Base-by-base conservation (phyloP, 140 eudicot genomes). In the Flaveria floridana region DNA sequence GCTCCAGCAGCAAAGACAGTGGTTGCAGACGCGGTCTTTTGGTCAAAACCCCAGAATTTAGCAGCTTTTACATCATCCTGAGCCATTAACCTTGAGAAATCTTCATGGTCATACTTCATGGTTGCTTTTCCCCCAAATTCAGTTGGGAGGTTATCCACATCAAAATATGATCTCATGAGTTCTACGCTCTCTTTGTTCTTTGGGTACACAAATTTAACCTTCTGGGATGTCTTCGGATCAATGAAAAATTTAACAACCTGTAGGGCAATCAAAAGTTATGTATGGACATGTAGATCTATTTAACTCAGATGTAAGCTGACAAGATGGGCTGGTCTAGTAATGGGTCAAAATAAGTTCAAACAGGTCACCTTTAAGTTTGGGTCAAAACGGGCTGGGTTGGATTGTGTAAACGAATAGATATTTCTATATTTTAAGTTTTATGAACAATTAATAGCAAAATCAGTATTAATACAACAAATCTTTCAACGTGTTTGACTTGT, bases 131-230 rank as follows among this genome's bases (percentile, higher is more conserved):
- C 84, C 14, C 89, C 89, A 72, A 85, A 85, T 70, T 85, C 89
- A 4, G 80, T 82, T 0, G 89, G 89, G 37, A 85, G 89, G 69
- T 85, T 85, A 76, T 85, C 89, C 50, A 85, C 76, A 42, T 85
- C 89, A 69, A 85, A 85, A 72, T 75, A 82, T 4, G 86, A 76
- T 72, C 75, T 72, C 89, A 85, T 85, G 6, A 85, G 82, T 52
- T 85, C 97, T 21, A 88, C 92, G n/a, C 97, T 90, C 19, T 87
- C 95, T 75, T 90, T 79, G 74, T 90, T 90, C 80, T 90, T 90
- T 2, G 95, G 95, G 84, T 88, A 90, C 82, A 90, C 97, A 65
- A 90, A 90, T 75, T 88, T 90, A 84, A 90, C 97, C 85, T 90
- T 90, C 25, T 90, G 91, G 72, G 78, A 70, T n/a, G 95, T 90